Percentiles rank a stretch among this genome's conserved stretches.
These are phyloP conservation scores for Kandelia obovata DNA, from an alignment of 345 rosid genomes.

Conservation along the genomic window DNA sequence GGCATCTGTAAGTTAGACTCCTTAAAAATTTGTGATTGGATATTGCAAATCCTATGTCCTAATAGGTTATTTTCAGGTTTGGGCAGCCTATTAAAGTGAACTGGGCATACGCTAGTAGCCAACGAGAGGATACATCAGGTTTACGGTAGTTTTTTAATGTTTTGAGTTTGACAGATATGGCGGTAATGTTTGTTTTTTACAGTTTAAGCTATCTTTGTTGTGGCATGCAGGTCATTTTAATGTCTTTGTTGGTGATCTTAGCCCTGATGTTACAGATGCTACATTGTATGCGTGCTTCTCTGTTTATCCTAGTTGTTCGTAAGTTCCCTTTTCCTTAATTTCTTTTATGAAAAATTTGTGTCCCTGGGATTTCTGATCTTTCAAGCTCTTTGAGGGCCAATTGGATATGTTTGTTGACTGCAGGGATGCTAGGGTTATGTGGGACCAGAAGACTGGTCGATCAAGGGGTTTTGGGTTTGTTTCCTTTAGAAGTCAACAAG, in stretches of 20 bases:
- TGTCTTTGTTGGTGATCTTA: conserved; percentile 38
- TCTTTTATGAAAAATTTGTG: background rate
- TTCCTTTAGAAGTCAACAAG: conserved; percentile 93
- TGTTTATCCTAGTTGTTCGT: conserved; percentile 28
- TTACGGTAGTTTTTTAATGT: background rate
- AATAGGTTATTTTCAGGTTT: conserved; percentile 18
- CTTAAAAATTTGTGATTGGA: background rate
- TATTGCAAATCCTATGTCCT: conserved; percentile 8
- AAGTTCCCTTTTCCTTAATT: conserved; percentile 12
- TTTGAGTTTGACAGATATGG: background rate
- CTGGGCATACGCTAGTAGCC: conserved; percentile 38
- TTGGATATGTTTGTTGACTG: background rate
- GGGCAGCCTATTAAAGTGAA: conserved; percentile 37
- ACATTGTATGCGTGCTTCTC: conserved; percentile 30
- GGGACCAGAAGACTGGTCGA: conserved; percentile 99
- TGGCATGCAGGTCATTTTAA: conserved; percentile 24
- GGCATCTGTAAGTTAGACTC: conserved; percentile 28
- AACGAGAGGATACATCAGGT: conserved; percentile 39
- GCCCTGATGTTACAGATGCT: conserved; percentile 43
- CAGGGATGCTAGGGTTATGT: conserved; percentile 68
- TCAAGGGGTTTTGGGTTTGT: conserved; percentile 98
- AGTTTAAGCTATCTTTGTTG: too few relatives aligned
- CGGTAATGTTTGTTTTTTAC: background rate
- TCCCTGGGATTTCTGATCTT: too few relatives aligned
- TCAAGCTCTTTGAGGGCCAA: background rate